Conservation (phyloP, 352 stramenopile species). For the Elongisporangium senticosum region DNA sequence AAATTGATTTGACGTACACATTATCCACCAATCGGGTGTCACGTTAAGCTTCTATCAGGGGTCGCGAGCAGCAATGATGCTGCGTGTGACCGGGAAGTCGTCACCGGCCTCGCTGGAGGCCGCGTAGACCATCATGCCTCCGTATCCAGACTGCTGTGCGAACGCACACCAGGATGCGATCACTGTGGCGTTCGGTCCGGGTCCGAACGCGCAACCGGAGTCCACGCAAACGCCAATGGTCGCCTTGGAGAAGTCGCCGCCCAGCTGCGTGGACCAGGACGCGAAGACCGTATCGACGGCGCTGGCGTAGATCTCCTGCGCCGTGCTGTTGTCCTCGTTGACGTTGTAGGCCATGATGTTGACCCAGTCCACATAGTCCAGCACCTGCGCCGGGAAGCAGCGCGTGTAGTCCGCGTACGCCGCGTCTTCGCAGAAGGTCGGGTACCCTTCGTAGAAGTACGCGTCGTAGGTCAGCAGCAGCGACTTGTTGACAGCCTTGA, state of each 20-base stretch:
- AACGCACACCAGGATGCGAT: conserved; percentile 47
- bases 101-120: conserved; percentile 47
- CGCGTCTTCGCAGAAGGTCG: conserved; percentile 44
- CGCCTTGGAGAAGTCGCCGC: conserved; percentile 36
- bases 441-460: conserved; percentile 59
- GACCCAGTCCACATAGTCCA: conserved; percentile 64
- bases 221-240: conserved; percentile 55
- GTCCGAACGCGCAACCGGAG: conserved; percentile 54
- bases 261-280: conserved; percentile 39
- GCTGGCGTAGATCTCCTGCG: conserved; percentile 43
- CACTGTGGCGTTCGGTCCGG: conserved; percentile 46
- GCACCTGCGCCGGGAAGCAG: conserved; percentile 49
- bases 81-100: conserved; percentile 44
- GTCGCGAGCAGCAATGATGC: conserved; percentile 19
- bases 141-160: conserved; percentile 21
- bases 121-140: conserved; percentile 76
- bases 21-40: neutral
- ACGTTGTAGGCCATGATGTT: conserved; percentile 87
- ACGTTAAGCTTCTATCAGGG: neutral
- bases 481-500: conserved; percentile 22
- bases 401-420: conserved; percentile 35
- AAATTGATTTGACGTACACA: neutral
- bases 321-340: conserved; percentile 28
- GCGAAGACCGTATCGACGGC: conserved; percentile 53
- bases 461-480: conserved; percentile 68